Conservation (phyloP, 768 basidiomycete species). For the Mycena leptocephala region DNA sequence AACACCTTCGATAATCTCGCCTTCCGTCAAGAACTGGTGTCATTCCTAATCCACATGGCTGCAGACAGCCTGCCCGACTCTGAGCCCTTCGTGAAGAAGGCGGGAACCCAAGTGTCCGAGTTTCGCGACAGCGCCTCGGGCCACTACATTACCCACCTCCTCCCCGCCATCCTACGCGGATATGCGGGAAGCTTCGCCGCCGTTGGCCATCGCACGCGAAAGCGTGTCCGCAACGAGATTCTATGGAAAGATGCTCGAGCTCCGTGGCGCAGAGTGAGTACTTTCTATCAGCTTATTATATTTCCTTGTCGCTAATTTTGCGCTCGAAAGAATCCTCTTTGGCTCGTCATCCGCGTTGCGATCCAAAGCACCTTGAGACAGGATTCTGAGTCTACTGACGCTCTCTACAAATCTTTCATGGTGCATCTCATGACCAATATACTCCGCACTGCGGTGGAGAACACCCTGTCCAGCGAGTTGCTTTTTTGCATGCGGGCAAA, state of each 20-base stretch:
- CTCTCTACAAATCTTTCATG: slow-evolving; percentile 65
- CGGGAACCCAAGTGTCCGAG: slow-evolving; percentile 53
- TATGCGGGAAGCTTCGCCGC: slow-evolving; percentile 47
- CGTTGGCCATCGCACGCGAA: slow-evolving; percentile 49
- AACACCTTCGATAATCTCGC: slow-evolving; percentile 42
- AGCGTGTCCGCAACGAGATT: slow-evolving; percentile 65
- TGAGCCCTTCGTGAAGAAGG: slow-evolving; percentile 56
- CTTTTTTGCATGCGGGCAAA: slow-evolving; percentile 56
- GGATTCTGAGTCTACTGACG: slow-evolving; percentile 10
- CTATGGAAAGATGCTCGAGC: slow-evolving; percentile 54
- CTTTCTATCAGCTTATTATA: neutral
- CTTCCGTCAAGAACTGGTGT: slow-evolving; percentile 55
- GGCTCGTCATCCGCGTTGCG: slow-evolving; percentile 65
- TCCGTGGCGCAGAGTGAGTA: slow-evolving; percentile 61
- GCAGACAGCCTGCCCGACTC: slow-evolving; percentile 51
- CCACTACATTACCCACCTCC: slow-evolving; percentile 64
- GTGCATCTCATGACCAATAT: slow-evolving; percentile 54
- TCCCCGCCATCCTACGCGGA: slow-evolving; percentile 63
- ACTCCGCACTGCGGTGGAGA: slow-evolving; percentile 37
- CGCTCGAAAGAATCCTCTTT: slow-evolving; percentile 53
- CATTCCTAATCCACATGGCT: slow-evolving; percentile 60
- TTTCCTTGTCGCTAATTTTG: slow-evolving; percentile 1
- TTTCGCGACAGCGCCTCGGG: slow-evolving; percentile 59
- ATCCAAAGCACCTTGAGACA: slow-evolving; percentile 55
- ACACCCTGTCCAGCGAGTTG: slow-evolving; percentile 50